phyloP scores from a whole-genome alignment of 2,329 filamentous ascomycete genomes.

The Corniculantispora saksenae region DNA sequence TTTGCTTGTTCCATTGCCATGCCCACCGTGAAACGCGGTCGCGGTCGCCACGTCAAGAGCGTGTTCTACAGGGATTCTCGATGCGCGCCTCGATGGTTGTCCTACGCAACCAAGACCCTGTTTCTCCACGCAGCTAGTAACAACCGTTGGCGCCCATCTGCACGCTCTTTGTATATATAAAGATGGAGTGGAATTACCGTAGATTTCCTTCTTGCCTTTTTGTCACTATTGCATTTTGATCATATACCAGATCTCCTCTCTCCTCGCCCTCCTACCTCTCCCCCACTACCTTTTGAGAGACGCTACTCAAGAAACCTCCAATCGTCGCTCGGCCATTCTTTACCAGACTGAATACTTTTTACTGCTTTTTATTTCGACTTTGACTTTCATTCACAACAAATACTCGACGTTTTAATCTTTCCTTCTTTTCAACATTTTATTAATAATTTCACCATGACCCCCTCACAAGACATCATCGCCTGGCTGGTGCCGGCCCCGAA shows the following conservation, averaged over 20 bases:
- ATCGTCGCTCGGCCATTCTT: slow-evolving; percentile 16
- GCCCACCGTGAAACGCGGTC: slow-evolving; percentile 6
- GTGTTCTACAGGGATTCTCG: slow-evolving; percentile 10
- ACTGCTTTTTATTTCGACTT: not conserved
- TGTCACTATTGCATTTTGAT: not conserved
- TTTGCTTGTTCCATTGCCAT: not conserved
- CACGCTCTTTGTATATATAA: slow-evolving; percentile 4
- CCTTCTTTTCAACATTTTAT: not conserved
- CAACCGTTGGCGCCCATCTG: not conserved
- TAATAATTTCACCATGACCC: slow-evolving; percentile 19
- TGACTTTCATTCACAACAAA: slow-evolving; percentile 18
- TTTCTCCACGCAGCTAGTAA: not conserved
- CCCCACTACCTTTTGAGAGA: slow-evolving; percentile 7
- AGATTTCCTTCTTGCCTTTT: not conserved
- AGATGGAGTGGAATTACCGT: not conserved
- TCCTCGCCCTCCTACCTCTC: not conserved
- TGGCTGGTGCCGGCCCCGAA: slow-evolving; percentile 41
- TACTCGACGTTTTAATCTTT: too few species aligned
- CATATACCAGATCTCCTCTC: not conserved
- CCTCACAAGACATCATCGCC: slow-evolving; percentile 36
- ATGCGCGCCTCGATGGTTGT: slow-evolving; percentile 11
- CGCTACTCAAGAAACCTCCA: not conserved
- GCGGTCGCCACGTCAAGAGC: slow-evolving; percentile 13
- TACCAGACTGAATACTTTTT: not conserved
- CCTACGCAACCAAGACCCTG: slow-evolving; percentile 8